Percentiles rank a stretch among this genome's conserved stretches.
Evolutionary conservation across 106 monocot genomes (phyloP).

Genomic region (Acorus calamus): DNA sequence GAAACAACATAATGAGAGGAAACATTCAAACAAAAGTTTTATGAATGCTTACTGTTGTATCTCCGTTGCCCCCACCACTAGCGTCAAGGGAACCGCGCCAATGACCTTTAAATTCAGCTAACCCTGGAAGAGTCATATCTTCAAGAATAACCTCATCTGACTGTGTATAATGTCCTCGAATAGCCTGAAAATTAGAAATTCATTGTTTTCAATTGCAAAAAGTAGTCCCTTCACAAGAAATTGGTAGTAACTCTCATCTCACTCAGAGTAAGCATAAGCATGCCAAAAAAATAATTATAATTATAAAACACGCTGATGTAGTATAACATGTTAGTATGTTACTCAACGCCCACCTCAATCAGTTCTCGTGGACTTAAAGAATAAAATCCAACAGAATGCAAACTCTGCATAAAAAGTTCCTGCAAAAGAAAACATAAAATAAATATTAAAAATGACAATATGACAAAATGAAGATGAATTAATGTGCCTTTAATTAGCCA

Average conservation of each 20-base stretch:
- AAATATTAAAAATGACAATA: background rate
- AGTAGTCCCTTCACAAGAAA: no score
- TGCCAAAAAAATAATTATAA: background rate
- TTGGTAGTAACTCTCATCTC: no score
- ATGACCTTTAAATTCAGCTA: conserved; percentile 81
- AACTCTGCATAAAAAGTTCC: conserved; percentile 72
- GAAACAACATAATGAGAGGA: no score
- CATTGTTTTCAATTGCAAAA: background rate
- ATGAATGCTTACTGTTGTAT: conserved; percentile 60
- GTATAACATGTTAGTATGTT: no score
- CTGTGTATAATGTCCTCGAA: conserved; percentile 46
- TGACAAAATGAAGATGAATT: no score
- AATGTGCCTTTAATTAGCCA: no score
- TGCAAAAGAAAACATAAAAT: conserved; percentile 19
- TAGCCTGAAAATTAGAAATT: conserved; percentile 35
- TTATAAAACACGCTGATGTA: no score
- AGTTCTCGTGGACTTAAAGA: conserved; percentile 58
- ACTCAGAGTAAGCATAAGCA: background rate
- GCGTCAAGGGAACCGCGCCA: conserved; percentile 97
- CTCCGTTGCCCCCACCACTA: conserved; percentile 96
- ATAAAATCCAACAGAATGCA: conserved; percentile 74
- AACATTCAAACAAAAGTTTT: background rate
- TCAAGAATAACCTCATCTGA: conserved; percentile 66
- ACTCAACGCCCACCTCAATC: conserved; percentile 42
- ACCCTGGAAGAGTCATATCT: conserved; percentile 80